A percentile compares a stretch with the other conserved stretches of the same genome.
Conservation (phyloP, 805 yeast genomes). For the Metschnikowia cerradonensis region DNA sequence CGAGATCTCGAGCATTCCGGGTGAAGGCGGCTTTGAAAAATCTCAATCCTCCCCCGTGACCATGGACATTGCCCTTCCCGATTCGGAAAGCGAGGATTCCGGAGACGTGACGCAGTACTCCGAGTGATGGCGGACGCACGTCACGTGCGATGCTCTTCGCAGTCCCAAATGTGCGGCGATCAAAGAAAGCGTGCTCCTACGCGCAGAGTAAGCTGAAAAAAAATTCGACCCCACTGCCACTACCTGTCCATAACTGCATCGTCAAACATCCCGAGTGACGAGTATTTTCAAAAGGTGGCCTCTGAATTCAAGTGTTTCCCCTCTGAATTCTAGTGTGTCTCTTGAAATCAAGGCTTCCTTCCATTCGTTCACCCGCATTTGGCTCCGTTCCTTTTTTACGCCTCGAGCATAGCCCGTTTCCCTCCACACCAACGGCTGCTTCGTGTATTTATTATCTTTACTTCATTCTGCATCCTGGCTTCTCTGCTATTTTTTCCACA, state of each 20-base stretch:
- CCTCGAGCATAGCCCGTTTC: neutral
- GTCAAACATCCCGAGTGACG: neutral
- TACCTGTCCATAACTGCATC: neutral
- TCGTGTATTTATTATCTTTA: conserved; percentile 6
- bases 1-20: neutral
- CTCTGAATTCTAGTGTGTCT: too few species aligned
- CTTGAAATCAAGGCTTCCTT: neutral
- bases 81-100: conserved; percentile 3
- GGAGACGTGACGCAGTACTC: conserved; percentile 15
- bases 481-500: neutral
- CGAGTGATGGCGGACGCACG: neutral
- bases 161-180: conserved; percentile 3
- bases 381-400: neutral
- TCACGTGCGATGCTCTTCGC: conserved; percentile 7
- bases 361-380: neutral
- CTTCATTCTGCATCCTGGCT: conserved; percentile 9
- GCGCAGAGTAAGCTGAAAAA: conserved; percentile 6
- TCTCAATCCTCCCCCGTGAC: too few species aligned
- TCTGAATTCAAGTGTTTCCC: too few species aligned
- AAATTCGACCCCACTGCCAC: conserved; percentile 3
- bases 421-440: neutral
- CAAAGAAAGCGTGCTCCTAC: conserved; percentile 1
- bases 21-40: neutral
- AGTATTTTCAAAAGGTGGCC: too few species aligned
- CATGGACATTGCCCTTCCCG: neutral